phyloP scores from a whole-genome alignment of 2,329 filamentous ascomycete species.

The Chaetomium globosum region DNA sequence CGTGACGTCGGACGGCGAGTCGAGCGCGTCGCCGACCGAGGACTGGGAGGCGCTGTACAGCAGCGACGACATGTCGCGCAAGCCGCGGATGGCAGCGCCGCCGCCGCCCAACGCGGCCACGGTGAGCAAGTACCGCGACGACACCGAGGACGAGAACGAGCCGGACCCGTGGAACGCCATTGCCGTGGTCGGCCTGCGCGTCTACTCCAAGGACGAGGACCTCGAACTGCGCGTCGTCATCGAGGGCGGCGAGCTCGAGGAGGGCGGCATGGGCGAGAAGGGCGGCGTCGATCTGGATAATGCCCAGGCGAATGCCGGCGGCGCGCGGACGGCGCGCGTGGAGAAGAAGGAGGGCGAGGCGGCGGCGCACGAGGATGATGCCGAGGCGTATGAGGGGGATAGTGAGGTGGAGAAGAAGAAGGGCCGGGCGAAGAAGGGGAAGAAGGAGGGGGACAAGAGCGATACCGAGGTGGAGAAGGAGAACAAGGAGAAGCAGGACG shows the following conservation, averaged over 20 bases:
- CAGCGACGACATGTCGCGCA: slow-evolving; percentile 59
- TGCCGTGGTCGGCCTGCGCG: slow-evolving; percentile 61
- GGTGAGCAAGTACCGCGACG: slow-evolving; percentile 46
- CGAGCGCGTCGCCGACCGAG: slow-evolving; percentile 61
- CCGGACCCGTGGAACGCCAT: slow-evolving; percentile 65
- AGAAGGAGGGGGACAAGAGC: slow-evolving; percentile 27
- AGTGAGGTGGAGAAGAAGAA: slow-evolving; percentile 39
- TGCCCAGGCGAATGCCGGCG: slow-evolving; percentile 58
- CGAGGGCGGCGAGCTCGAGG: slow-evolving; percentile 56
- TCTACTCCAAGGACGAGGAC: slow-evolving; percentile 60
- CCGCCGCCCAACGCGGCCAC: slow-evolving; percentile 37
- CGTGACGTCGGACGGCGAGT: slow-evolving; percentile 56
- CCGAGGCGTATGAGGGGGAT: slow-evolving; percentile 41
- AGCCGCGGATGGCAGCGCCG: slow-evolving; percentile 49
- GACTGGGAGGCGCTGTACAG: slow-evolving; percentile 64
- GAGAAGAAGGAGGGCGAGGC: slow-evolving; percentile 39
- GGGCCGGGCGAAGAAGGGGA: slow-evolving; percentile 22
- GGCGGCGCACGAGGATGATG: slow-evolving; percentile 33
- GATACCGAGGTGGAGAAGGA: slow-evolving; percentile 22
- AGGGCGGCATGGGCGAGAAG: slow-evolving; percentile 61
- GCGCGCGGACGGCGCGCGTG: slow-evolving; percentile 42
- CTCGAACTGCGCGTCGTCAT: slow-evolving; percentile 59
- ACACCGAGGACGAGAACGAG: slow-evolving; percentile 59
- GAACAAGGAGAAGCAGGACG: slow-evolving; percentile 30
- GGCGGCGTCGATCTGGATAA: slow-evolving; percentile 60